Conservation (phyloP, 768 basidiomycete genomes). For the Mycena latifolia region DNA sequence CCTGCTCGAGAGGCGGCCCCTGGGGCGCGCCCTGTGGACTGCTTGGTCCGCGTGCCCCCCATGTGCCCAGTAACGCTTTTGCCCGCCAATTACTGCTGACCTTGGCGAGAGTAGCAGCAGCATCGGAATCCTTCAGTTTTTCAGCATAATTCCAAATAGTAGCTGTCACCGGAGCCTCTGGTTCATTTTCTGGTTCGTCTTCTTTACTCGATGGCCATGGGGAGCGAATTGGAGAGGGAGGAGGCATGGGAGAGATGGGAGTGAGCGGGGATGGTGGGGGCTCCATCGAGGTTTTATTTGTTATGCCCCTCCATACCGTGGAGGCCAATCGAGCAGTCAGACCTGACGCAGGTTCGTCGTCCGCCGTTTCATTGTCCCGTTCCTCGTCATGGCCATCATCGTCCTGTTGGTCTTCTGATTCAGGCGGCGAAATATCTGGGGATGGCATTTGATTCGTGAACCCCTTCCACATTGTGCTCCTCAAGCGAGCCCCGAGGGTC, state of each 20-base stretch:
- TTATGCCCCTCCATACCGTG: conserved; percentile 83
- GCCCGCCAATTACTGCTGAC: conserved; percentile 83
- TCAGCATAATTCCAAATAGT: conserved; percentile 79
- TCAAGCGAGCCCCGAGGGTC: conserved; percentile 68
- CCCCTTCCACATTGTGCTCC: conserved; percentile 75
- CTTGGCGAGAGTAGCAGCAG: conserved; percentile 78
- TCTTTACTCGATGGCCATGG: conserved; percentile 36
- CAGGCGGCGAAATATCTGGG: conserved; percentile 49
- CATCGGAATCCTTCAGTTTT: conserved; percentile 79
- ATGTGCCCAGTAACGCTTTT: conserved; percentile 63
- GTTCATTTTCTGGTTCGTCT: conserved; percentile 31
- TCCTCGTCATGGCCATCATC: conserved; percentile 41
- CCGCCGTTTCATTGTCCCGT: conserved; percentile 40
- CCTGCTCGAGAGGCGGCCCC: conserved; percentile 21
- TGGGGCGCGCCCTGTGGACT: conserved; percentile 28
- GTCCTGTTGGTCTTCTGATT: conserved; percentile 50
- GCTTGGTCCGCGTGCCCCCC: conserved; percentile 43
- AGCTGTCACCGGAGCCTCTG: conserved; percentile 44
- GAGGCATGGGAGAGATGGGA: conserved; percentile 49
- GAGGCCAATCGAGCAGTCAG: conserved; percentile 68
- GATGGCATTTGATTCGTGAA: conserved; percentile 66
- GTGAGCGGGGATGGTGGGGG: conserved; percentile 56
- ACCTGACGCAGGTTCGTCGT: conserved; percentile 46
- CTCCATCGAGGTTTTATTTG: conserved; percentile 83
- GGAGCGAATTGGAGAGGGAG: conserved; percentile 45